Evolutionary conservation across 345 rosid species (phyloP).

Genomic region (Rubroshorea leprosula): DNA sequence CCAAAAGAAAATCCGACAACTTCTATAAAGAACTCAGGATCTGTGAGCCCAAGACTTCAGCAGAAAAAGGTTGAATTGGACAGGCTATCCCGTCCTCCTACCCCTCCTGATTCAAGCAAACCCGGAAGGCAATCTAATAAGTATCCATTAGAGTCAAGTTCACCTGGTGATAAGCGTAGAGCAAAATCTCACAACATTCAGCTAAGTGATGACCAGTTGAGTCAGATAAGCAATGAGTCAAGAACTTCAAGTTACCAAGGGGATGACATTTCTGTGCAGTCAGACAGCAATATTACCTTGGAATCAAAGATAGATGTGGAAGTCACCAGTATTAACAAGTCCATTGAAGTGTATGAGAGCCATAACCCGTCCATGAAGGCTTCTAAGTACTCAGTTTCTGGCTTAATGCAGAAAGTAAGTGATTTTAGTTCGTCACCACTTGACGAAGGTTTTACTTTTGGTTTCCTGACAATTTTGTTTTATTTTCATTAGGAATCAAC

Average conservation of each 20-base stretch:
- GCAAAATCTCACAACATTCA: conserved; percentile 37
- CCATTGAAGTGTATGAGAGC: conserved; percentile 27
- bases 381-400: conserved; percentile 32
- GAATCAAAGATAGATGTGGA: conserved; percentile 33
- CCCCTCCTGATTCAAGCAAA: conserved; percentile 66
- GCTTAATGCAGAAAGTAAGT: conserved; percentile 48
- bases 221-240: conserved; percentile 70
- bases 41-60: conserved; percentile 75
- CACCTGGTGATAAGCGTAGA: conserved; percentile 56
- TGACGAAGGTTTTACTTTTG: not conserved
- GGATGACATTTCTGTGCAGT: conserved; percentile 47
- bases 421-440: conserved; percentile 10
- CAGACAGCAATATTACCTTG: conserved; percentile 38
- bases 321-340: conserved; percentile 28
- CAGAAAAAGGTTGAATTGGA: conserved; percentile 69
- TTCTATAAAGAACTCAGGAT: conserved; percentile 49
- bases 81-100: conserved; percentile 76
- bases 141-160: conserved; percentile 41
- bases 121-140: conserved; percentile 44
- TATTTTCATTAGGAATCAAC: conserved; percentile 40
- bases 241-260: conserved; percentile 53
- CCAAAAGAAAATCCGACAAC: conserved; percentile 43
- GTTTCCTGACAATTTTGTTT: conserved; percentile 12
- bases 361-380: conserved; percentile 39
- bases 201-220: conserved; percentile 61